Evolutionary conservation across 208 protist genomes (phyloP).

Genomic region (Tritrichomonas foetus): DNA sequence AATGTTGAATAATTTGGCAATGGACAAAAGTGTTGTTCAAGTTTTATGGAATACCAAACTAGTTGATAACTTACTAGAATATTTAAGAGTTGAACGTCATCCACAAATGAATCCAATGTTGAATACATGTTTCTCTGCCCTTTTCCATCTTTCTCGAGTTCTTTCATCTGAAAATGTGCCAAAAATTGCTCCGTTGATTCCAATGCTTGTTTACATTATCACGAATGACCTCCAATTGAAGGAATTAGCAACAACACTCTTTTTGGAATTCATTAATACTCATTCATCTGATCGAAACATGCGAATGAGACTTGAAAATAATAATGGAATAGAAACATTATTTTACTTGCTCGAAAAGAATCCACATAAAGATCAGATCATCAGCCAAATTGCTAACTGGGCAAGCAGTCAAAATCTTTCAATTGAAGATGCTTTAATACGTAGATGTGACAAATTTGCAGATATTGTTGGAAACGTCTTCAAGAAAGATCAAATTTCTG

Average conservation of each 20-base stretch:
- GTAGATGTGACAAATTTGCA: background rate
- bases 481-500: background rate
- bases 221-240: background rate
- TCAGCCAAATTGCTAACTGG: background rate
- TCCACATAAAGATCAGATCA: background rate
- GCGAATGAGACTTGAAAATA: background rate
- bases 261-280: background rate
- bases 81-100: background rate
- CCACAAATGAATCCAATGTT: background rate
- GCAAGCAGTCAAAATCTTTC: background rate
- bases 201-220: constrained; percentile 5
- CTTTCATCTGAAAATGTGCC: background rate
- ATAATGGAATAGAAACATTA: background rate
- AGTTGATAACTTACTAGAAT: background rate
- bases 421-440: background rate
- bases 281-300: background rate
- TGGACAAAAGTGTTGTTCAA: background rate
- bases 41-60: background rate
- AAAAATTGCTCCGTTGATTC: background rate
- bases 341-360: background rate
- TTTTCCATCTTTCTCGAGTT: background rate
- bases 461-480: background rate
- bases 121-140: background rate
- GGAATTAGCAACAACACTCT: background rate
- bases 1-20: background rate